These are phyloP conservation scores for Aspergillus ustus DNA, from an alignment of 2,329 filamentous ascomycete genomes.

Conservation along the genomic window DNA sequence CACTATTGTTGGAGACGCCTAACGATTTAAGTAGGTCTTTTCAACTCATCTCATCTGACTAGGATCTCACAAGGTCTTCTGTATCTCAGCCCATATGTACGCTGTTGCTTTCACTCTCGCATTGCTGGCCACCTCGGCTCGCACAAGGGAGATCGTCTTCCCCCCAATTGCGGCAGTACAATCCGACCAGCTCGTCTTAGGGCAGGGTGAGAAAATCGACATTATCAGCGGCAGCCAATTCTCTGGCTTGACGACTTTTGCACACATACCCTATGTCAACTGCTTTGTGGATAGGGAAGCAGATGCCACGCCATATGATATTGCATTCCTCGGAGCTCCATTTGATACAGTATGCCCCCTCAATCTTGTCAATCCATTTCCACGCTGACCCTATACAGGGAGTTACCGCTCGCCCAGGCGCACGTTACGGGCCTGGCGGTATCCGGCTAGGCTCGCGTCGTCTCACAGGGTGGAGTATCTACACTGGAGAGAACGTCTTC, in stretches of 20 bases:
- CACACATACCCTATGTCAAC: constrained; percentile 38
- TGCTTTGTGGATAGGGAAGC: constrained; percentile 32
- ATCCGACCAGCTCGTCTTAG: constrained; percentile 22
- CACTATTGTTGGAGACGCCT: not conserved
- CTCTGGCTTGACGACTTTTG: constrained; percentile 40
- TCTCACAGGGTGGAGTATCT: constrained; percentile 54
- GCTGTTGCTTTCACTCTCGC: not conserved
- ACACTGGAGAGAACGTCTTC: constrained; percentile 55
- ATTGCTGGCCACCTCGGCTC: not conserved
- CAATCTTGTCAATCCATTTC: not conserved
- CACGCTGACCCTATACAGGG: constrained; percentile 11
- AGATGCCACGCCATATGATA: constrained; percentile 32
- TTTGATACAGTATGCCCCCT: constrained; percentile 50
- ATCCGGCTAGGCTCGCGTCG: constrained; percentile 57
- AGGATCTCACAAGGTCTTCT: not conserved
- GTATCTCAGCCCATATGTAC: not conserved
- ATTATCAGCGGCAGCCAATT: constrained; percentile 51
- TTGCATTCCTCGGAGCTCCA: constrained; percentile 55
- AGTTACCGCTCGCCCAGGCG: constrained; percentile 58
- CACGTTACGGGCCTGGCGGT: constrained; percentile 57
- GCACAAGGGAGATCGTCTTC: constrained; percentile 33
- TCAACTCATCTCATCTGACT: not conserved
- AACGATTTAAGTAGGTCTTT: not conserved
- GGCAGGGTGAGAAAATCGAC: constrained; percentile 42
- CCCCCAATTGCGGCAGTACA: constrained; percentile 31